Percentiles rank a stretch among this genome's conserved stretches.
These are phyloP conservation scores for Sporothrix curviconia DNA, from an alignment of 2,329 filamentous ascomycete genomes.

Conservation along the genomic window DNA sequence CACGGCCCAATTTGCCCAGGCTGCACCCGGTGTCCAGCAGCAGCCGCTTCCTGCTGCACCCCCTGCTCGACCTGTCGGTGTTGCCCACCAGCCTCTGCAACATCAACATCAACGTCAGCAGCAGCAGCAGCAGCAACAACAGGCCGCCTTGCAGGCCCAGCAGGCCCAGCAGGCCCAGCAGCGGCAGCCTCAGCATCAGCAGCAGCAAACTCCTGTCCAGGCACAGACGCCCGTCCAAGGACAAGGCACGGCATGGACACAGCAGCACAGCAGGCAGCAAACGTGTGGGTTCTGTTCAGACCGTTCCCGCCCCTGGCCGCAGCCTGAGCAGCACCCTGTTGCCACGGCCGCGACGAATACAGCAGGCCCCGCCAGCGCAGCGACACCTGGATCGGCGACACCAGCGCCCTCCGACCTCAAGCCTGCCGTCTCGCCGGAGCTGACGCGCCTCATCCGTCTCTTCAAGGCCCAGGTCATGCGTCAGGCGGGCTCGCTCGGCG, in stretches of 20 bases:
- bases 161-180: too few species aligned
- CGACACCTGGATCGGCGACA: neutral
- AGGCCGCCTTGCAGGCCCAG: too few species aligned
- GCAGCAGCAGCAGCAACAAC: conserved; percentile 15
- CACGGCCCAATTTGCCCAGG: neutral
- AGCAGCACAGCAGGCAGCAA: neutral
- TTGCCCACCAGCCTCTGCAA: neutral
- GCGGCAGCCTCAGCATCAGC: conserved; percentile 2
- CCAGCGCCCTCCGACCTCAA: conserved; percentile 14
- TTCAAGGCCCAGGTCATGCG: conserved; percentile 43
- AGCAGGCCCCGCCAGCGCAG: neutral
- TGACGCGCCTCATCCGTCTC: conserved; percentile 36
- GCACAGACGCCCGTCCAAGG: too few species aligned
- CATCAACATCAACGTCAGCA: neutral
- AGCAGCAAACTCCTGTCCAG: too few species aligned
- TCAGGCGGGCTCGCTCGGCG: conserved; percentile 35
- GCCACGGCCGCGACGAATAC: neutral
- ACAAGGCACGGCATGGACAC: too few species aligned
- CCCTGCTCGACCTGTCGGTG: neutral
- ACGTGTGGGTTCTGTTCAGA: too few species aligned
- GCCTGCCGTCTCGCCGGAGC: conserved; percentile 38
- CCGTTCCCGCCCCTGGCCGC: neutral
- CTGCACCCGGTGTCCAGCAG: neutral
- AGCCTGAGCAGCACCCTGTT: neutral
- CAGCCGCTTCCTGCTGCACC: neutral